A percentile compares a stretch with the other conserved stretches of the same genome.
Evolutionary conservation across 177 flowering plant genomes (phyloP).

Genomic region (Vitis hybrid): DNA sequence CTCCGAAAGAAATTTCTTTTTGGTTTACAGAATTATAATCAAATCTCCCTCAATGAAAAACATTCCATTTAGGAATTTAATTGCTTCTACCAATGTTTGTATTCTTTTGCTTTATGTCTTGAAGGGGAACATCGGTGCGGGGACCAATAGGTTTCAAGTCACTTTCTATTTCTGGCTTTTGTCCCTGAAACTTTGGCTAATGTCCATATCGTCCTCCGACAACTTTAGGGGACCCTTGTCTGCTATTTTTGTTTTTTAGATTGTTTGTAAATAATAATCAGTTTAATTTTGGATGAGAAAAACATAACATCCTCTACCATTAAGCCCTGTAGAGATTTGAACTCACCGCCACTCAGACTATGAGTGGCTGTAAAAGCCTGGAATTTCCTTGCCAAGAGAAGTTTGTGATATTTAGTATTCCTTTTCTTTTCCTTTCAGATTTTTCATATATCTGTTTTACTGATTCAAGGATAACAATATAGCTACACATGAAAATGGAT

Average conservation of each 20-base stretch:
- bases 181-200: constrained; percentile 35
- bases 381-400: constrained; percentile 38
- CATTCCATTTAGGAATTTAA: constrained; percentile 23
- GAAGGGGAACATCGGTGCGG: constrained; percentile 18
- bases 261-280: constrained; percentile 18
- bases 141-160: constrained; percentile 50
- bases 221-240: constrained; percentile 43
- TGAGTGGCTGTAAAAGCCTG: constrained; percentile 45
- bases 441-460: constrained; percentile 1
- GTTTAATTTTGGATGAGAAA: constrained; percentile 24
- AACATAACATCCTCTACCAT: constrained; percentile 27
- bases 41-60: constrained; percentile 13
- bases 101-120: constrained; percentile 27
- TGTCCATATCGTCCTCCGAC: constrained; percentile 50
- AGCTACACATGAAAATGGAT: constrained; percentile 9
- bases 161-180: constrained; percentile 37
- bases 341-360: constrained; percentile 35
- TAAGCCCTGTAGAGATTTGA: constrained; percentile 12
- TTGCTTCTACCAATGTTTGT: constrained; percentile 21
- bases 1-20: neutral
- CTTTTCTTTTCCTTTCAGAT: constrained; percentile 2
- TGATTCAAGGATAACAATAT: constrained; percentile 18
- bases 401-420: constrained; percentile 19
- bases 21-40: neutral
- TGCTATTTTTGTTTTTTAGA: constrained; percentile 28